Conservation (phyloP, 2,329 filamentous ascomycete species). For the Epicoccum nigrum region DNA sequence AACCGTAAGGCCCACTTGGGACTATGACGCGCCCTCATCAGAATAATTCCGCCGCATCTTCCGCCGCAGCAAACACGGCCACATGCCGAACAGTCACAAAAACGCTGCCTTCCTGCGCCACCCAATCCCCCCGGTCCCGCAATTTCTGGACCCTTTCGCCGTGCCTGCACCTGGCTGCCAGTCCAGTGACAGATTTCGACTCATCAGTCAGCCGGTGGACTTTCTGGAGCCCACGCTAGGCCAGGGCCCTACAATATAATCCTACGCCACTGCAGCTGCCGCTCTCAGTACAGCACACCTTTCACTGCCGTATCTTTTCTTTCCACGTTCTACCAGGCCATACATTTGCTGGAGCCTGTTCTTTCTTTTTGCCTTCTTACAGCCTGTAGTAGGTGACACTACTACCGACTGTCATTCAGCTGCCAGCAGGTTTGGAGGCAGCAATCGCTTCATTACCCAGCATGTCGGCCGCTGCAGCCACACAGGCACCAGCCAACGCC, state of each 20-base stretch:
- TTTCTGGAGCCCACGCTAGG: conserved; percentile 14
- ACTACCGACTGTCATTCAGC: background rate
- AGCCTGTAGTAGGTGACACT: background rate
- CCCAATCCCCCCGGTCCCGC: conserved; percentile 1
- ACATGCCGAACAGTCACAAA: conserved; percentile 6
- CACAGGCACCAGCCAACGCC: conserved; percentile 17
- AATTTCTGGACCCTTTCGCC: conserved; percentile 5
- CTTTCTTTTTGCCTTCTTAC: conserved; percentile 1
- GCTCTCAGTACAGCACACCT: conserved; percentile 6
- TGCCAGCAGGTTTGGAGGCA: background rate
- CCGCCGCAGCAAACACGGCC: conserved; percentile 2
- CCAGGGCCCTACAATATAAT: conserved; percentile 16
- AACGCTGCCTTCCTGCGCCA: conserved; percentile 17
- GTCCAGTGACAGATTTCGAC: conserved; percentile 16
- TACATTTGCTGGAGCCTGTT: conserved; percentile 39
- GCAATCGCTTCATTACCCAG: conserved; percentile 8
- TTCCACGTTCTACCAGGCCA: conserved; percentile 36
- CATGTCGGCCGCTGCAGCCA: conserved; percentile 31
- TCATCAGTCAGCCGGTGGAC: conserved; percentile 15
- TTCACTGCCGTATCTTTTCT: conserved; percentile 14
- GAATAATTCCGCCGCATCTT: conserved; percentile 29
- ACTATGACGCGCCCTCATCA: conserved; percentile 34
- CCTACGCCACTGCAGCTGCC: conserved; percentile 27
- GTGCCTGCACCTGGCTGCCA: conserved; percentile 17
- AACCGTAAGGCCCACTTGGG: background rate